Base-by-base conservation (phyloP, 2,329 filamentous ascomycete genomes). In the Pleoardoris graminearum region DNA sequence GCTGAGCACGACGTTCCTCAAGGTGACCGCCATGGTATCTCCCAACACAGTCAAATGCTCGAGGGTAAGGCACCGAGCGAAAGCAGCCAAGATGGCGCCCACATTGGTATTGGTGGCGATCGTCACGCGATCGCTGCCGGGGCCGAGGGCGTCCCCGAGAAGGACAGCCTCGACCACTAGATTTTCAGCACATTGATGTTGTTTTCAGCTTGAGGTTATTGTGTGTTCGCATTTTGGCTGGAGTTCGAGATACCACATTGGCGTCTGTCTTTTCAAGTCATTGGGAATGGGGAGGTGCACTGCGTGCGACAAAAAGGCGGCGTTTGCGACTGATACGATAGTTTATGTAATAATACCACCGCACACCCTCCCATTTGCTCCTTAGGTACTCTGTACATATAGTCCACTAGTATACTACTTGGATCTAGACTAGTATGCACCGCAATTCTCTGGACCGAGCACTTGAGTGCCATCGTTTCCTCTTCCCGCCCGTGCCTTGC, bases 21-120 rank as follows among this genome's bases (percentile, higher is more conserved):
- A 67, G 79, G 79, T 37, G 79, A 85, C 25, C 80, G 84, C 50
- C 87, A 91, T 71, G 89, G 88, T 54, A 89, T 90, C 61, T 79
- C 80, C 54, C 82, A 87, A 70, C 88, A 91, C 71, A 83, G 82
- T 68, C 78, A 86, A 63, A 83, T 88, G 79, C 74, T 85, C 27
- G 82, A 84, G 66, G 83, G 81, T 62, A 78, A 81, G 74, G 76
- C 77, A 60, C 71, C 79, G 22, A 74, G 77, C 49, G 76, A 77
- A 55, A 70, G 68, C 63, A 72, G 70, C 44, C 60, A 56, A 25
- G 72, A 73, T 2, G 74, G 75, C 11, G 57, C 73, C 23, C 79
- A 80, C 66, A 79, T 76, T 5, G 78, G 75, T 19, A 75, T 82
- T 38, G 75, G 66, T 21, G 81, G 81, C 21, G 80, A 83, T 57